Percentiles rank a stretch among this genome's conserved stretches.
Conservation (phyloP, 108 stramenopile genomes). For the Nitzschia sp. region DNA sequence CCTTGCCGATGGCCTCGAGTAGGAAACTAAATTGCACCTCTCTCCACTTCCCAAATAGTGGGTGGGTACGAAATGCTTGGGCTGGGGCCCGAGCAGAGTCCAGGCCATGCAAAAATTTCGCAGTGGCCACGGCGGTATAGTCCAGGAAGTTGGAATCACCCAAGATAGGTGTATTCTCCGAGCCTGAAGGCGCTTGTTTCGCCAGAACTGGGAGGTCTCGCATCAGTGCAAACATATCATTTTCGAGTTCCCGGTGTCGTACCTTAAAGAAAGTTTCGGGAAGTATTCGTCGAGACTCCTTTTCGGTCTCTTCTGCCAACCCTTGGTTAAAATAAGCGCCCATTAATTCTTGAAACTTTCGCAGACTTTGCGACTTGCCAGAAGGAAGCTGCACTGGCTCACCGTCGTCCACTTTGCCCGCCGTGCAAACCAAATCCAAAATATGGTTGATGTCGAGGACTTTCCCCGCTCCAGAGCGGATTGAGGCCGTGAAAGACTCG, state of each 20-base stretch:
- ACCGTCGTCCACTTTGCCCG: not conserved
- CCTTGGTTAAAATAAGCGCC: conserved; percentile 50
- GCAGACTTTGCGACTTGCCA: conserved; percentile 60
- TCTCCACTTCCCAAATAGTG: conserved; percentile 73
- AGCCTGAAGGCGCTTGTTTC: conserved; percentile 8
- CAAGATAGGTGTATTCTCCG: conserved; percentile 28
- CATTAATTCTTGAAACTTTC: conserved; percentile 61
- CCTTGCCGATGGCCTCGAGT: conserved; percentile 17
- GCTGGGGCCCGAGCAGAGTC: conserved; percentile 61
- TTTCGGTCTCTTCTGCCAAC: conserved; percentile 3
- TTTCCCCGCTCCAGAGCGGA: conserved; percentile 53
- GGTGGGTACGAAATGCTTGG: conserved; percentile 48
- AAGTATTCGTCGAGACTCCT: not conserved
- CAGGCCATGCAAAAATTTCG: conserved; percentile 84
- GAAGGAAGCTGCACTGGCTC: not conserved
- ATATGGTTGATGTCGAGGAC: conserved; percentile 72
- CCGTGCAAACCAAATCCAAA: conserved; percentile 48
- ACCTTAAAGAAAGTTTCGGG: conserved; percentile 19
- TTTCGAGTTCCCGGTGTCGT: conserved; percentile 38
- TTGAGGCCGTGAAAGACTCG: conserved; percentile 50
- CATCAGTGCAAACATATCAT: conserved; percentile 43
- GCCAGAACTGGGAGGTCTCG: conserved; percentile 40
- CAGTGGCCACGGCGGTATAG: conserved; percentile 66
- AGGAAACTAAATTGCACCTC: conserved; percentile 29
- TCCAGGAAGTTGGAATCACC: conserved; percentile 38